Percentiles rank a stretch among this genome's conserved stretches.
Evolutionary conservation across 2,329 filamentous ascomycete genomes (phyloP).

Genomic region (Cryphonectria japonica): DNA sequence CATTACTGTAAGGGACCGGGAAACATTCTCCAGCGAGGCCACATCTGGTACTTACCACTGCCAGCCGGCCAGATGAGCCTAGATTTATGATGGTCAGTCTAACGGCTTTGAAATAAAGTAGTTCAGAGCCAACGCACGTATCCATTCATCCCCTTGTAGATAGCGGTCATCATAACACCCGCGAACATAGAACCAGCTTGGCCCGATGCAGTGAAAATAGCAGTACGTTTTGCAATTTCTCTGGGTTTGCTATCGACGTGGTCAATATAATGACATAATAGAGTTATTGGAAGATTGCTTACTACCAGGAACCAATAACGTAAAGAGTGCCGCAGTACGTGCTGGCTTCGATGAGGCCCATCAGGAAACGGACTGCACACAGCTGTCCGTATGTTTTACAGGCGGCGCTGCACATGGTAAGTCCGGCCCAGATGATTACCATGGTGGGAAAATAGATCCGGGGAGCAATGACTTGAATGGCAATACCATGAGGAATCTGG

Average conservation of each 20-base stretch:
- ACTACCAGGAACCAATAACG: slow-evolving; percentile 57
- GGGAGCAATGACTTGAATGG: slow-evolving; percentile 52
- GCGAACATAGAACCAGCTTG: slow-evolving; percentile 58
- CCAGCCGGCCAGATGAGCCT: slow-evolving; percentile 49
- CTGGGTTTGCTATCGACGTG: slow-evolving; percentile 44
- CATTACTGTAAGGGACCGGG: background rate
- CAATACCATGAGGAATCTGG: slow-evolving; percentile 48
- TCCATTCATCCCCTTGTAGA: slow-evolving; percentile 43
- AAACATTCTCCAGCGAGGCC: background rate
- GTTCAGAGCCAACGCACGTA: slow-evolving; percentile 2
- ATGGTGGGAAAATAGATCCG: slow-evolving; percentile 52
- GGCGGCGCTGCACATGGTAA: slow-evolving; percentile 43
- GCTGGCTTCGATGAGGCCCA: slow-evolving; percentile 50
- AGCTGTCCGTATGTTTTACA: slow-evolving; percentile 37
- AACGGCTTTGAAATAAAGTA: background rate
- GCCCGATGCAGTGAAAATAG: slow-evolving; percentile 56
- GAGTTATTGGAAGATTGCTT: background rate
- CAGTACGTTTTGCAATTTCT: slow-evolving; percentile 55
- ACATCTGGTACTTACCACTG: slow-evolving; percentile 37
- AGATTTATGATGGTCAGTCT: background rate
- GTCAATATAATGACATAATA: background rate
- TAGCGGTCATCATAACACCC: slow-evolving; percentile 58
- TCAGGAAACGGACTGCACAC: slow-evolving; percentile 48
- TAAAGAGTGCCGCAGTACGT: slow-evolving; percentile 55
- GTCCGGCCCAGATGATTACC: slow-evolving; percentile 51